Evolutionary conservation across 1,139 yeast genomes (phyloP).

Genomic region (Taphrina deformans): DNA sequence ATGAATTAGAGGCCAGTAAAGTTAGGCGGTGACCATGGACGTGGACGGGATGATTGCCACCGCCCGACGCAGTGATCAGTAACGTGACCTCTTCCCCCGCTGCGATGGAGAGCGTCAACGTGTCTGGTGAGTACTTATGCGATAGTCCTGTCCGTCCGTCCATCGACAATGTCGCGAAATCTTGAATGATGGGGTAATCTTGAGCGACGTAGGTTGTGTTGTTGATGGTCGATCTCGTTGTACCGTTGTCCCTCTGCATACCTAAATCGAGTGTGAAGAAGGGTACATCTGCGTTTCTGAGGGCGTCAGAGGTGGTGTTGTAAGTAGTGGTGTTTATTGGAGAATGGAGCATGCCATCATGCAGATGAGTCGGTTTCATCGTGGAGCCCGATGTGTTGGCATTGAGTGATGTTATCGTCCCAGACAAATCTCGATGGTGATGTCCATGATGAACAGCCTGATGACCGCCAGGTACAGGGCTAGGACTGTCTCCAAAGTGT

Average conservation of each 20-base stretch:
- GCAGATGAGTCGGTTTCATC: conserved; percentile 3
- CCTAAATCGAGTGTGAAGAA: not conserved
- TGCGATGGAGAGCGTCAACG: conserved; percentile 39
- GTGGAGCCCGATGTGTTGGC: not conserved
- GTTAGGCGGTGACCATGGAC: conserved; percentile 56
- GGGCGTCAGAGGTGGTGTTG: not conserved
- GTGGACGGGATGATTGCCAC: conserved; percentile 74
- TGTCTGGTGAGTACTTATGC: conserved; percentile 37
- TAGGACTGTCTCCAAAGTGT: conserved; percentile 14
- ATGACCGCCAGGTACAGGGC: not conserved
- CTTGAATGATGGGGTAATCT: not conserved
- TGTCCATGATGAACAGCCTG: not conserved
- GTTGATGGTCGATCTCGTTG: conserved; percentile 1
- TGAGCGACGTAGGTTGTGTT: not conserved
- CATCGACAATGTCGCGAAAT: not conserved
- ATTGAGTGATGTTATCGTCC: not conserved
- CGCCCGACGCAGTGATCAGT: conserved; percentile 62
- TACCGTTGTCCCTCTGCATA: not conserved
- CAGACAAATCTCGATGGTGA: not conserved
- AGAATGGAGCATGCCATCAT: conserved; percentile 40
- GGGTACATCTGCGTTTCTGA: not conserved
- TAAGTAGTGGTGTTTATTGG: conserved; percentile 24
- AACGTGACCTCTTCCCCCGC: conserved; percentile 60
- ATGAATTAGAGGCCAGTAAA: conserved; percentile 60
- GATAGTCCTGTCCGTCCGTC: conserved; percentile 35